These are phyloP conservation scores for Neocucurbitaria cava DNA, from an alignment of 2,329 filamentous ascomycete species.

Conservation along the genomic window DNA sequence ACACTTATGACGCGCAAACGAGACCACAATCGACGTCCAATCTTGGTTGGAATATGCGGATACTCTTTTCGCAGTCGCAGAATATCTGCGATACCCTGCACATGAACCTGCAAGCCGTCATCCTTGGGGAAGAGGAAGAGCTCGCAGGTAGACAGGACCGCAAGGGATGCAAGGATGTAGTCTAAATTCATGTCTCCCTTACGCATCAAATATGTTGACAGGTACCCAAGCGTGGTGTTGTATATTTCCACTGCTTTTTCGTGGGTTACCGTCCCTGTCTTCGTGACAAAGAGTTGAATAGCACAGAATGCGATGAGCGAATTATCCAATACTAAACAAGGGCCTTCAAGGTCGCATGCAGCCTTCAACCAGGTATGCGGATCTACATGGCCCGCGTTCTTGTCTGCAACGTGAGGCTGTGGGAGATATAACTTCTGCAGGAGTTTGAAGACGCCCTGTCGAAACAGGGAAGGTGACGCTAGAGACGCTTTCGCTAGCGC, in stretches of 20 bases:
- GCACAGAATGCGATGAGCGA: conserved; percentile 11
- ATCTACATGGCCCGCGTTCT: no score
- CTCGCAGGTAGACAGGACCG: conserved; percentile 11
- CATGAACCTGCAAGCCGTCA: background rate
- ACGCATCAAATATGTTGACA: no score
- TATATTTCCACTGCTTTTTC: background rate
- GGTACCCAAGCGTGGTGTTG: no score
- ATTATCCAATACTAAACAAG: conserved; percentile 2
- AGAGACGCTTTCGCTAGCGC: no score
- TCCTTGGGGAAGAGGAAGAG: conserved; percentile 9
- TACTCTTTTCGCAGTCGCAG: no score
- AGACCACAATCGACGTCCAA: no score
- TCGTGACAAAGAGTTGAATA: conserved; percentile 5
- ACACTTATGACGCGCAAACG: no score
- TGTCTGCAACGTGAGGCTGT: no score
- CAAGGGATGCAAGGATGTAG: conserved; percentile 7
- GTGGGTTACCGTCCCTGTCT: background rate
- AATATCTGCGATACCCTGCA: no score
- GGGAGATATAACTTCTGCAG: no score
- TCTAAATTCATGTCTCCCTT: background rate
- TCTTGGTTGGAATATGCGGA: no score
- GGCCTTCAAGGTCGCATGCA: conserved; percentile 3
- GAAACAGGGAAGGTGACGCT: background rate
- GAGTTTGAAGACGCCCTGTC: background rate
- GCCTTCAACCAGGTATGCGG: no score